A percentile compares a stretch with the other conserved stretches of the same genome.
These are phyloP conservation scores for Geranomyces michiganensis DNA, from an alignment of 192 early-diverging fungal species.

Conservation along the genomic window DNA sequence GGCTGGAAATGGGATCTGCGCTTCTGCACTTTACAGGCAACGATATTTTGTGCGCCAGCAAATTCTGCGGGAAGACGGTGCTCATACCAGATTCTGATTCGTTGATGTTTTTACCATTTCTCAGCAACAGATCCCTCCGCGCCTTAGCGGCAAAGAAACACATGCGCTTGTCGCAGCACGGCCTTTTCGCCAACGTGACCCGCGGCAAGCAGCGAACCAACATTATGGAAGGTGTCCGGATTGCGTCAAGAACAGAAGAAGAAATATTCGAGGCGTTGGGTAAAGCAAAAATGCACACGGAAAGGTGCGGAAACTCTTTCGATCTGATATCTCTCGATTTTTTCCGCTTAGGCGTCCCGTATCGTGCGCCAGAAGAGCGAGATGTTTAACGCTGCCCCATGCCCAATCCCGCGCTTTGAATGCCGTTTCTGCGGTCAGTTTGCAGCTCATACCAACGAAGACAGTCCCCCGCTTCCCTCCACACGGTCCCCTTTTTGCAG, in stretches of 20 bases:
- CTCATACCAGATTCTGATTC: neutral
- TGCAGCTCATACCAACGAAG: no score
- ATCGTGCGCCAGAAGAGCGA: conserved; percentile 25
- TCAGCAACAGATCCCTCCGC: conserved; percentile 47
- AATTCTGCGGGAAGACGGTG: no score
- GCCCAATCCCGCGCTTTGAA: no score
- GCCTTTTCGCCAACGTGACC: conserved; percentile 39
- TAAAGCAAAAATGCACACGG: neutral
- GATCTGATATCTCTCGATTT: neutral
- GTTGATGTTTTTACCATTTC: neutral
- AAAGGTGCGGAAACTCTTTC: neutral
- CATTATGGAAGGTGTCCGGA: conserved; percentile 22
- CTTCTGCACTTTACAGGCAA: conserved; percentile 57
- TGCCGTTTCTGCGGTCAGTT: no score
- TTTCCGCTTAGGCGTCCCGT: conserved; percentile 23
- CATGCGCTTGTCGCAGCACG: conserved; percentile 36
- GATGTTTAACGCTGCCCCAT: conserved; percentile 3
- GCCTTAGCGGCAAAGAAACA: conserved; percentile 40
- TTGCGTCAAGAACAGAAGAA: conserved; percentile 29
- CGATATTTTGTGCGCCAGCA: conserved; percentile 43
- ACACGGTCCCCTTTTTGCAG: no score
- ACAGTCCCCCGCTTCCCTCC: no score
- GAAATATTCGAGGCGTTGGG: conserved; percentile 31
- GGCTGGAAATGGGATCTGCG: conserved; percentile 46
- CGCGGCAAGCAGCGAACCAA: conserved; percentile 34